phyloP scores from a whole-genome alignment of 208 protist genomes.

The Angomonas ambiguus region DNA sequence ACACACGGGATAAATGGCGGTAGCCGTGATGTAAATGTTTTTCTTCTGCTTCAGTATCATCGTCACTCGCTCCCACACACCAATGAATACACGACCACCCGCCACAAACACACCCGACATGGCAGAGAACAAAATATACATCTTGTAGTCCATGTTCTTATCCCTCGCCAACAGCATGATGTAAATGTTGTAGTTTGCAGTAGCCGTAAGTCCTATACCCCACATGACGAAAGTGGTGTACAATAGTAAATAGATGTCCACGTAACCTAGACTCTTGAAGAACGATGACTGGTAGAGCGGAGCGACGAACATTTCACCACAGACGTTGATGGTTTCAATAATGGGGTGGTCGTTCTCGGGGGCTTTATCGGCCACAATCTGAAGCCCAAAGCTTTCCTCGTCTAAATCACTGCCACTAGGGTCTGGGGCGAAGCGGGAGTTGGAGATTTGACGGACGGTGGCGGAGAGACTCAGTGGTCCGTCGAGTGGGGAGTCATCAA shows the following conservation, averaged over 20 bases:
- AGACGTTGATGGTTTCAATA: conserved; percentile 41
- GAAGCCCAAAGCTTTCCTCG: no score
- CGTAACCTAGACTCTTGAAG: conserved; percentile 36
- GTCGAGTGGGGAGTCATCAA: no score
- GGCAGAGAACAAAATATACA: conserved; percentile 46
- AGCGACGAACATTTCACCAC: conserved; percentile 46
- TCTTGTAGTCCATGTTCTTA: conserved; percentile 28
- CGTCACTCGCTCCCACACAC: conserved; percentile 33
- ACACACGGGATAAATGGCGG: conserved; percentile 26
- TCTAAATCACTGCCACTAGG: no score
- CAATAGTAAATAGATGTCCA: conserved; percentile 44
- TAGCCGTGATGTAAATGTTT: conserved; percentile 19
- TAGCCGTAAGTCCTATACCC: conserved; percentile 43
- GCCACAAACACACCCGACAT: conserved; percentile 34
- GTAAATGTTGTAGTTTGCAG: conserved; percentile 46
- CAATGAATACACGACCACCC: conserved; percentile 38
- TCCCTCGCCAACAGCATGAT: conserved; percentile 30
- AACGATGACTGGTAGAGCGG: conserved; percentile 52
- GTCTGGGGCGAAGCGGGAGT: no score
- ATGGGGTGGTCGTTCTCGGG: conserved; percentile 32
- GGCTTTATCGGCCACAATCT: not conserved
- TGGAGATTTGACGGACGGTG: no score
- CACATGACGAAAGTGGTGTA: conserved; percentile 46
- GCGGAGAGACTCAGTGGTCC: no score
- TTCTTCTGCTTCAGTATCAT: conserved; percentile 16